Evolutionary conservation across 2,329 filamentous ascomycete species (phyloP), one percentile per base, ranked within the genome.

Genomic region (Trichoderma atroviride): DNA sequence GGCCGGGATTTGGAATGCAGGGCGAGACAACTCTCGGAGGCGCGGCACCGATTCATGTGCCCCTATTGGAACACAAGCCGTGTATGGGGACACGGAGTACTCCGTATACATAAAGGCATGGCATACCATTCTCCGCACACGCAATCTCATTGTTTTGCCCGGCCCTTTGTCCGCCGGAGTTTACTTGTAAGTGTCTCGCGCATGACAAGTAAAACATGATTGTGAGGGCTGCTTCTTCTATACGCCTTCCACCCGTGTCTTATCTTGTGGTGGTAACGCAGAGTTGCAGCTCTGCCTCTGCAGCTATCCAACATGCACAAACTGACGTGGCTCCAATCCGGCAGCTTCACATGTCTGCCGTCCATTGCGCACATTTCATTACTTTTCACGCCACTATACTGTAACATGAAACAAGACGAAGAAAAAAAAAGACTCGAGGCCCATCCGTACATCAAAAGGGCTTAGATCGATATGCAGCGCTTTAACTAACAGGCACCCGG

Each of bases 271-370:
- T 56, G 64, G 64, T 57, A 19, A 19, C 55, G 29, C 24, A 33
- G 37, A 52, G 52, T 43, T 47, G 64, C 64, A 59, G 58, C 35
- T 58, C n/a, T 43, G 14, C 16, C 11, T 50, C 40, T 19, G 40
- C 33, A 35, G 33, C 33, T 43, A 43, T 9, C 19, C 40, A 19
- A 10, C 19, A n/a, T 43, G n/a, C n/a, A n/a, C 1, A 2, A 52
- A 52, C 40, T 40, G 50, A 67, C 64, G 64, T 67, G 64, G 64
- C 64, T 59, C 64, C 64, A 59, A 29, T 59, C 55, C 27, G 31
- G 29, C 53, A 5, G 35, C 40, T 57, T 50, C 53, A 57, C 40
- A 43, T 56, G 50, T 35, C 33, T 35, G 33, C 33, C 13, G 11
- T 57, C 47, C 31, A 24, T 52, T 35, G 55, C 37, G 63, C 53